Conservation (phyloP, 2,329 filamentous ascomycete species). For the Aschersonia sp. region DNA sequence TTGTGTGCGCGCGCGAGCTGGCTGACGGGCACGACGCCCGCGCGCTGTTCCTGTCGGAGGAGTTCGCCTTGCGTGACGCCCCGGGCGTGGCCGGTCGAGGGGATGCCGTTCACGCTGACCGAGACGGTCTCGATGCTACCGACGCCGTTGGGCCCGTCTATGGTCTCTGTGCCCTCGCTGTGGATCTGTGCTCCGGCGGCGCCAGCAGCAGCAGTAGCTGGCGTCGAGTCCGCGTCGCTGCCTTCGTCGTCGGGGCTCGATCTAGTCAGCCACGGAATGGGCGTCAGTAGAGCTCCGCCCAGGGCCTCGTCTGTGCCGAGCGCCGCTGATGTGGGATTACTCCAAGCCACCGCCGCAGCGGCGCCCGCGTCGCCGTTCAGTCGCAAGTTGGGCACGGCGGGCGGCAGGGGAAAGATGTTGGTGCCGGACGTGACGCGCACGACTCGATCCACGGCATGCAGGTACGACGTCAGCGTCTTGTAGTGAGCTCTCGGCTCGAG, state of each 20-base stretch:
- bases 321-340: slow-evolving; percentile 28
- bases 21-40: slow-evolving; percentile 59
- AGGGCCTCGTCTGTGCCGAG: slow-evolving; percentile 79
- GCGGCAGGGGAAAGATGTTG: slow-evolving; percentile 70
- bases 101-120: slow-evolving; percentile 57
- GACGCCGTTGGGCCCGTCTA: slow-evolving; percentile 66
- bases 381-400: slow-evolving; percentile 40
- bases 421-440: slow-evolving; percentile 77
- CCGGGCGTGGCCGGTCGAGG: slow-evolving; percentile 32
- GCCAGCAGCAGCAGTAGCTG: background rate
- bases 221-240: slow-evolving; percentile 7
- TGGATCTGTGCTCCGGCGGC: slow-evolving; percentile 29
- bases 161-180: slow-evolving; percentile 65
- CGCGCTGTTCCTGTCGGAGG: slow-evolving; percentile 72
- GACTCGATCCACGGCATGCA: slow-evolving; percentile 82
- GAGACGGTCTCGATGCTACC: slow-evolving; percentile 72
- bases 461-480: slow-evolving; percentile 65
- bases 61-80: slow-evolving; percentile 74
- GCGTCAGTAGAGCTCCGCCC: slow-evolving; percentile 81
- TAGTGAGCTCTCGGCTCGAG: slow-evolving; percentile 68
- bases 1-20: slow-evolving; percentile 35
- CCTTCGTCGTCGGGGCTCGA: slow-evolving; percentile 14
- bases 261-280: slow-evolving; percentile 72
- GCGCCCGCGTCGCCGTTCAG: slow-evolving; percentile 47
- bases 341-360: slow-evolving; percentile 28